Conservation (phyloP, 345 rosid genomes). For the Euphorbia pulcherrima region DNA sequence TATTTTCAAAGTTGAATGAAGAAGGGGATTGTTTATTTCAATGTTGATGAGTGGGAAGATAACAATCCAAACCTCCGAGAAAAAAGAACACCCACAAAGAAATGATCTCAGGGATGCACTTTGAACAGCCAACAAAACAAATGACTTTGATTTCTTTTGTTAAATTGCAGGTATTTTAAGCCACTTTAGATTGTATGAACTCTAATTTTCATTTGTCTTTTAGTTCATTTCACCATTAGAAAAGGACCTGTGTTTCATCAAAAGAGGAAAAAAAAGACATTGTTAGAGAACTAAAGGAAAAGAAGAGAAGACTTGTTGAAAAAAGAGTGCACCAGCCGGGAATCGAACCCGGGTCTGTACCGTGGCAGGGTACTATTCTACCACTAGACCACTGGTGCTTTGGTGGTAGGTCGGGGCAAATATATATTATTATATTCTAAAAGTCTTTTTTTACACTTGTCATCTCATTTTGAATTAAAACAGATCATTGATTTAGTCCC, state of each 20-base stretch:
- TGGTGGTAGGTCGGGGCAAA: constrained; percentile 16
- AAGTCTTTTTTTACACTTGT: constrained; percentile 2
- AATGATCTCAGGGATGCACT: not conserved
- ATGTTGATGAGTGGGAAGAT: constrained; percentile 65
- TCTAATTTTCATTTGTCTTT: too few species aligned
- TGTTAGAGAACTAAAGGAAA: too few species aligned
- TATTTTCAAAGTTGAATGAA: constrained; percentile 62
- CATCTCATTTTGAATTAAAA: not conserved
- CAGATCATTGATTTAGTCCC: constrained; percentile 23
- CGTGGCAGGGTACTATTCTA: constrained; percentile 40
- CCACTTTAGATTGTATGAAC: too few species aligned
- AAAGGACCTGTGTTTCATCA: too few species aligned
- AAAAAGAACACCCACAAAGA: not conserved
- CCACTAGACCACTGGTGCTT: constrained; percentile 51
- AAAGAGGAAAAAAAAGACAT: too few species aligned
- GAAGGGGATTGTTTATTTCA: constrained; percentile 36
- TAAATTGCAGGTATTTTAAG: too few species aligned
- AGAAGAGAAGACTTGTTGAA: not conserved
- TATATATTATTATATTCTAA: too few species aligned
- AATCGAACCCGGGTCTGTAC: constrained; percentile 27
- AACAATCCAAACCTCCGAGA: constrained; percentile 10
- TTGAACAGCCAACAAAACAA: not conserved
- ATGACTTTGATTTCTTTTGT: too few species aligned
- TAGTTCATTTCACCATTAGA: too few species aligned
- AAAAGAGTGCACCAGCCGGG: constrained; percentile 9